These are phyloP conservation scores for Phanerochaete carnosa DNA, from an alignment of 768 basidiomycete species.

Conservation along the genomic window DNA sequence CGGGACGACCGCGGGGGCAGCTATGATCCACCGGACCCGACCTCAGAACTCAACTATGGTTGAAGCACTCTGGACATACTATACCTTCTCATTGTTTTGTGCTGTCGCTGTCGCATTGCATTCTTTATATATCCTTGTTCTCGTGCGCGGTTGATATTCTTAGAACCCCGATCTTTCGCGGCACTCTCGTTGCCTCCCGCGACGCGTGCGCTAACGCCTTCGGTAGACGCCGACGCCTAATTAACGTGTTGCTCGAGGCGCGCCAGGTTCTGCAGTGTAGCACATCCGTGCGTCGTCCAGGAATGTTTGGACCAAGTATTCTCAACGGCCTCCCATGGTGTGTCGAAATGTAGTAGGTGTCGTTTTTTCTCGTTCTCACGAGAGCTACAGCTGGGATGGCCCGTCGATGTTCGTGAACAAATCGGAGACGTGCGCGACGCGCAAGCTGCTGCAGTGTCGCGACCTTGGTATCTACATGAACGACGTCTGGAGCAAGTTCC, in stretches of 20 bases:
- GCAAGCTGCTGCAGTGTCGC: slow-evolving; percentile 28
- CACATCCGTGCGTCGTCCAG: no score
- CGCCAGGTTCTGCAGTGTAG: no score
- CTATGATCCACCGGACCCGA: slow-evolving; percentile 11
- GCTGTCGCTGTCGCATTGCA: slow-evolving; percentile 7
- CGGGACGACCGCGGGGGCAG: not conserved
- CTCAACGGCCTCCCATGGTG: not conserved
- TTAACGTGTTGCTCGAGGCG: no score
- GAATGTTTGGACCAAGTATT: not conserved
- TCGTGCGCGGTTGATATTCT: not conserved
- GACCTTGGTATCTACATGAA: slow-evolving; percentile 24
- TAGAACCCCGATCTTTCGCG: no score
- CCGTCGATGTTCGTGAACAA: slow-evolving; percentile 20
- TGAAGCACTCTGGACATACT: slow-evolving; percentile 12
- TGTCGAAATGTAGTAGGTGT: no score
- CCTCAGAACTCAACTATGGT: slow-evolving; percentile 29
- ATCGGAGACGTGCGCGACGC: slow-evolving; percentile 30
- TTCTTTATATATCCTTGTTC: not conserved
- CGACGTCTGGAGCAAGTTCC: slow-evolving; percentile 29
- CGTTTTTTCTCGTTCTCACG: not conserved
- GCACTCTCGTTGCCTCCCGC: no score
- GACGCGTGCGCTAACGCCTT: no score
- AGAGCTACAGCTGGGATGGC: not conserved
- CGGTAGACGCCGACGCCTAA: no score
- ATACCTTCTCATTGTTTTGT: not conserved